Base-by-base conservation (phyloP, 1,284 basidiomycete genomes). In the Austropuccinia psidii region DNA sequence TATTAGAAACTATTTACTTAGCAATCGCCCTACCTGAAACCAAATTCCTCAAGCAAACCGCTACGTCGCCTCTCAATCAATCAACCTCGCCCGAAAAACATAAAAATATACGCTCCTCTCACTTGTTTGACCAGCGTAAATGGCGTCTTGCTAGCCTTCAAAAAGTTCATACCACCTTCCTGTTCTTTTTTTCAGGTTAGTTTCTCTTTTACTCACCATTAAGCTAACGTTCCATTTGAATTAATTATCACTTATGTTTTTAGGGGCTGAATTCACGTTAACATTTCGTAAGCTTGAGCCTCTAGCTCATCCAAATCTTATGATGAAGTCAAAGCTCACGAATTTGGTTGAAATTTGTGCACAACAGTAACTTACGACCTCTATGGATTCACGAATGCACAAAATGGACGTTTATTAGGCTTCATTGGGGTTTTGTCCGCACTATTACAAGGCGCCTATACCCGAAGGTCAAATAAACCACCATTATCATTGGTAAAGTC, bases 341-440 rank as follows among this genome's bases (percentile, higher is more conserved):
- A 66, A 29, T 11, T 35, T 35, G 3, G 1, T 29, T 45, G 31
- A 37, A 0, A 19, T 1, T 31, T 31, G 19, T 29, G 17, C 1
- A 19, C 15, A 29, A 35, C 7, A 65, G 52, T 62, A 33, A 62
- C 61, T 31, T 72, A 43, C 43, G 37, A 67, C 47, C 35, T 45
- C 7, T 61, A 60, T n/a, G 39, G 47, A 33, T 52, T 58, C 27
- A 73, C 67, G 9, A 70, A 70, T 33, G 35, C 67, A 76, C 89
- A 93, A 78, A 96, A 95, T 76, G 93, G 93, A 9, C 85, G 85
- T 75, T 85, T 96, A 41, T 81, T 84, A 2, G 92, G 90, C 1
- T 89, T 88, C 58, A 93, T 95, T 77, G 93, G 93, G 27, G 85
- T 96, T 77, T 83, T 94, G 75, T 90, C 90, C 73, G 90, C 92